phyloP scores from a whole-genome alignment of 2,329 filamentous ascomycete genomes.

The Neofusicoccum parvum region DNA sequence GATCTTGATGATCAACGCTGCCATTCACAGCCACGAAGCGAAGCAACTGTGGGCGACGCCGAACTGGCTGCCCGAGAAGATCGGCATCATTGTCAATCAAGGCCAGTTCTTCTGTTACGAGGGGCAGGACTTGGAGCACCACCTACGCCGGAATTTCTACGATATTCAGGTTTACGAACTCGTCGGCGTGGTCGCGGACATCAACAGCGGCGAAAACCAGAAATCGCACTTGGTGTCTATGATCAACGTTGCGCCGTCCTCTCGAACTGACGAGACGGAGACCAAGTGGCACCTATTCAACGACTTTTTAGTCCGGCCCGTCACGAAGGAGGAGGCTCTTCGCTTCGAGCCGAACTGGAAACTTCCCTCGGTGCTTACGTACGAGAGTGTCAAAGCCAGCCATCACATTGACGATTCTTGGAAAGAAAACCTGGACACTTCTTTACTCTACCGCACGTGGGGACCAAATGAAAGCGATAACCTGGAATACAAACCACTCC shows the following conservation, averaged over 20 bases:
- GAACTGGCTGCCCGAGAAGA: conserved; percentile 90
- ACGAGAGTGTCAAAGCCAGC: conserved; percentile 78
- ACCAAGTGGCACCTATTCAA: conserved; percentile 96
- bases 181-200: conserved; percentile 85
- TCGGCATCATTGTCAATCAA: conserved; percentile 86
- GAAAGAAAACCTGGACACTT: conserved; percentile 82
- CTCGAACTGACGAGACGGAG: conserved; percentile 56
- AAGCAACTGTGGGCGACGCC: conserved; percentile 84
- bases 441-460: conserved; percentile 77
- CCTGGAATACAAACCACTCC: conserved; percentile 63
- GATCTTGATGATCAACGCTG: conserved; percentile 84
- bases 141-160: conserved; percentile 76
- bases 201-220: conserved; percentile 81
- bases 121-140: conserved; percentile 81
- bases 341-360: conserved; percentile 93
- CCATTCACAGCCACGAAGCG: conserved; percentile 72
- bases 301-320: conserved; percentile 85
- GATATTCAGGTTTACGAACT: conserved; percentile 88
- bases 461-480: conserved; percentile 47
- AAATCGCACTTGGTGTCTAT: conserved; percentile 90
- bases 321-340: conserved; percentile 80
- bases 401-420: conserved; percentile 83
- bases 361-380: conserved; percentile 82
- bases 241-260: conserved; percentile 76
- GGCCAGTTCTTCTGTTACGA: conserved; percentile 96